Conservation (phyloP, 371 early-diverging fungal species). For the Syncephalastrum sp. region DNA sequence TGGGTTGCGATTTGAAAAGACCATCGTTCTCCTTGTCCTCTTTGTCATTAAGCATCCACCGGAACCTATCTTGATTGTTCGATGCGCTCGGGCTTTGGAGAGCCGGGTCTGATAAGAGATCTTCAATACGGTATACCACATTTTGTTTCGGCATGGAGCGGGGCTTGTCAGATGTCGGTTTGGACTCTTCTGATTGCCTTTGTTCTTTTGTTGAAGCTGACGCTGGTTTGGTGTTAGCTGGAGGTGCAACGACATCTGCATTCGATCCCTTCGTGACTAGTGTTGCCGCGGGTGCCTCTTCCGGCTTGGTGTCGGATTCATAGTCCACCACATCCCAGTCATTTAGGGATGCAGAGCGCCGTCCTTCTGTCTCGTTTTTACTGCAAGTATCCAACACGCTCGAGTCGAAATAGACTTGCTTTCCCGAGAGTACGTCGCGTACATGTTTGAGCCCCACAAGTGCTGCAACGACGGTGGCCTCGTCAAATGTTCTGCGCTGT, state of each 20-base stretch:
- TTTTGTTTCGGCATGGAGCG: slow-evolving; percentile 11
- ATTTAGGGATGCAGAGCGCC: slow-evolving; percentile 1
- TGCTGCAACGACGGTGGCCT: slow-evolving; percentile 40
- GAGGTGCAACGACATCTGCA: no score
- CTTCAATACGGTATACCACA: slow-evolving; percentile 43
- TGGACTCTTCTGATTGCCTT: no score
- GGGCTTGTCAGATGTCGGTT: no score
- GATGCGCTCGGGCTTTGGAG: slow-evolving; percentile 18
- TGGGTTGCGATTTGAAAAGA: not conserved
- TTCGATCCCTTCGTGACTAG: not conserved
- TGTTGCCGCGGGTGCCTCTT: not conserved
- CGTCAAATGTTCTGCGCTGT: slow-evolving; percentile 19
- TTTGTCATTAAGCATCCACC: slow-evolving; percentile 27
- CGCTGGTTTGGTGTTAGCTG: no score
- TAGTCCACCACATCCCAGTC: slow-evolving; percentile 9
- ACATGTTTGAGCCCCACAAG: slow-evolving; percentile 62
- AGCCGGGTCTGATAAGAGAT: slow-evolving; percentile 38
- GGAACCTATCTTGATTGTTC: slow-evolving; percentile 21
- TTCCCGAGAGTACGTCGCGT: slow-evolving; percentile 57
- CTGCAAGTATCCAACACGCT: slow-evolving; percentile 32
- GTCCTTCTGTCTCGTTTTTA: slow-evolving; percentile 2
- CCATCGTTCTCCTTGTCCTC: slow-evolving; percentile 1
- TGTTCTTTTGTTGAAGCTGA: no score
- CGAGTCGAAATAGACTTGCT: slow-evolving; percentile 48
- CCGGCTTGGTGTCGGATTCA: not conserved